These are phyloP conservation scores for Trichoderma asperellum DNA, from an alignment of 2,329 filamentous ascomycete species.

Conservation along the genomic window DNA sequence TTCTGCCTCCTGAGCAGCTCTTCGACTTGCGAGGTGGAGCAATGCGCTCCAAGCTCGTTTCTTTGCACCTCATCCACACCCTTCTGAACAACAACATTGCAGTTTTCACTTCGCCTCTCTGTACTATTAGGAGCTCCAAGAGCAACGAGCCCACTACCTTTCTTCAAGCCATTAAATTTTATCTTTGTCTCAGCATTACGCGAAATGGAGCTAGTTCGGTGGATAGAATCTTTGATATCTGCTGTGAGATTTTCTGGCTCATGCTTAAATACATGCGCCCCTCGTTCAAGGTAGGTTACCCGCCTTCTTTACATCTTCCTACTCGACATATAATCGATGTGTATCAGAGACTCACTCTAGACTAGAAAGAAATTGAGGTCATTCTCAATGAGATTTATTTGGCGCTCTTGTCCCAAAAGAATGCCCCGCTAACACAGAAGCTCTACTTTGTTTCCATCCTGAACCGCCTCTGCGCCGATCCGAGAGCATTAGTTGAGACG, in stretches of 20 bases:
- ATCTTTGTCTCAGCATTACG: conserved; percentile 91
- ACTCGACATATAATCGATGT: neutral
- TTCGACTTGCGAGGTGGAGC: conserved; percentile 91
- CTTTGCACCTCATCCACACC: conserved; percentile 92
- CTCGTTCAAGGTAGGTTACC: conserved; percentile 76
- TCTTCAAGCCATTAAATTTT: conserved; percentile 93
- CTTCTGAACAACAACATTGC: conserved; percentile 91
- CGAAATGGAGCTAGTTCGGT: conserved; percentile 94
- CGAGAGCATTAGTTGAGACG: conserved; percentile 86
- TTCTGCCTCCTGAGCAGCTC: conserved; percentile 85
- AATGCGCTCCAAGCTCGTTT: conserved; percentile 96
- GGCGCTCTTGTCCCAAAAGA: conserved; percentile 84
- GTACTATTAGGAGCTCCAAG: conserved; percentile 90
- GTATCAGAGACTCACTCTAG: conserved; percentile 35
- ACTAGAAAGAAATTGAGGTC: conserved; percentile 91
- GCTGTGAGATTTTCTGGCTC: conserved; percentile 96
- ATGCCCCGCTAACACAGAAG: conserved; percentile 87
- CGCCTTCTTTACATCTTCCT: neutral
- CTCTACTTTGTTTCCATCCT: conserved; percentile 87
- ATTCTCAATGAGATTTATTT: conserved; percentile 98
- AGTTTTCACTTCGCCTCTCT: conserved; percentile 88
- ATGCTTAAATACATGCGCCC: conserved; percentile 94
- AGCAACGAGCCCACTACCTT: conserved; percentile 88
- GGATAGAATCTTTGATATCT: conserved; percentile 89
- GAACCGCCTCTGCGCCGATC: conserved; percentile 81